Evolutionary conservation across 192 early-diverging fungal species (phyloP).

Genomic region (Gamsiella multidivaricata): DNA sequence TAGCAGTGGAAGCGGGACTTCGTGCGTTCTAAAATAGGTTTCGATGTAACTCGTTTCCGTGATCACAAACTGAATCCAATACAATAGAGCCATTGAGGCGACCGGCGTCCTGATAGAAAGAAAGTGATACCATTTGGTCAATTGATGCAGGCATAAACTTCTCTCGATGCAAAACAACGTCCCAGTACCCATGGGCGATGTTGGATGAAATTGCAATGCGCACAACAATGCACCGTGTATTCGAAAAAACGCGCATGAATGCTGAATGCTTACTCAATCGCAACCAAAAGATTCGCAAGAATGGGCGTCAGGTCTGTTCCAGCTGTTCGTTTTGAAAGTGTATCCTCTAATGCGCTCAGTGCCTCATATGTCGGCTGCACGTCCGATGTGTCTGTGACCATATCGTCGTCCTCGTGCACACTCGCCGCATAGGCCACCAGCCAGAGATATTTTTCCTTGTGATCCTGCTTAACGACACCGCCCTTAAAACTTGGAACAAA

Average conservation of each 20-base stretch:
- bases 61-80: slow-evolving; percentile 74
- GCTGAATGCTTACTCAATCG: slow-evolving; percentile 55
- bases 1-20: slow-evolving; percentile 68
- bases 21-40: slow-evolving; percentile 73
- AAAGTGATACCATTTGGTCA: too few species aligned
- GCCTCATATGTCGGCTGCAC: slow-evolving; percentile 48
- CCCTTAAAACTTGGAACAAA: slow-evolving; percentile 63
- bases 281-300: slow-evolving; percentile 51
- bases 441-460: slow-evolving; percentile 65
- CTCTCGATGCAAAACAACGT: slow-evolving; percentile 1
- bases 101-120: slow-evolving; percentile 57
- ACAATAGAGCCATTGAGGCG: slow-evolving; percentile 64
- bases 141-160: too few species aligned
- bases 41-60: slow-evolving; percentile 74
- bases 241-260: neutral
- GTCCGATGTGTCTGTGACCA: slow-evolving; percentile 41
- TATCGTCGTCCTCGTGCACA: slow-evolving; percentile 53
- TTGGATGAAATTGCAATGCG: neutral
- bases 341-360: slow-evolving; percentile 50
- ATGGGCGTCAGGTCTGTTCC: slow-evolving; percentile 55
- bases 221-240: neutral
- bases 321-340: slow-evolving; percentile 52
- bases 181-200: too few species aligned
- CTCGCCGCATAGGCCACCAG: slow-evolving; percentile 62
- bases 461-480: slow-evolving; percentile 59